phyloP scores from a whole-genome alignment of 768 basidiomycete genomes.

The Pleurotus citrinopileatus region DNA sequence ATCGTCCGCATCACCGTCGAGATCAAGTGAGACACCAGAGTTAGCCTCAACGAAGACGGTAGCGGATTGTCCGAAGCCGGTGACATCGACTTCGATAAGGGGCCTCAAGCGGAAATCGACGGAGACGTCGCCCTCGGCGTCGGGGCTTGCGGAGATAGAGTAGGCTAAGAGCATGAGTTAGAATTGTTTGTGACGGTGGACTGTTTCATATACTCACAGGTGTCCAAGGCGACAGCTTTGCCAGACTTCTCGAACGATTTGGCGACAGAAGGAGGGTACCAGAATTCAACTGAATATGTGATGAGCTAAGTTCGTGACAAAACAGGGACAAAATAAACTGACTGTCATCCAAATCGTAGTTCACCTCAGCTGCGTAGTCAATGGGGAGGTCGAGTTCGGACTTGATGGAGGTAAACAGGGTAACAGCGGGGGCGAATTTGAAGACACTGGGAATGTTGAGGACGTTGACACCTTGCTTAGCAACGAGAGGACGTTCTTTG shows the following conservation, averaged over 20 bases:
- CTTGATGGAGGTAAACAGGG: neutral
- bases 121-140: neutral
- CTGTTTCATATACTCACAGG: neutral
- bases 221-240: neutral
- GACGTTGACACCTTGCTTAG: neutral
- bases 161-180: neutral
- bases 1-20: slow-evolving; percentile 1
- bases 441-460: slow-evolving; percentile 4
- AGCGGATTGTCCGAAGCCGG: slow-evolving; percentile 1
- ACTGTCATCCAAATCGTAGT: slow-evolving; percentile 7
- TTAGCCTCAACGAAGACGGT: slow-evolving; percentile 7
- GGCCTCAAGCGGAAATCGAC: slow-evolving; percentile 5
- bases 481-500: neutral
- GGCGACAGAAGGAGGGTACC: slow-evolving; percentile 6
- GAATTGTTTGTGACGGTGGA: neutral
- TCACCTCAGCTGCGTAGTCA: slow-evolving; percentile 6
- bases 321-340: neutral
- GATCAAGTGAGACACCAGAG: slow-evolving; percentile 2
- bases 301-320: neutral
- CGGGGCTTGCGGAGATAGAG: slow-evolving; percentile 4
- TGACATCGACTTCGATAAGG: slow-evolving; percentile 3
- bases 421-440: neutral
- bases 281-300: neutral
- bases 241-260: slow-evolving; percentile 7
- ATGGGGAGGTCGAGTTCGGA: neutral